Evolutionary conservation across 768 basidiomycete genomes (phyloP).

Genomic region (Candolleomyces aberdarensis): DNA sequence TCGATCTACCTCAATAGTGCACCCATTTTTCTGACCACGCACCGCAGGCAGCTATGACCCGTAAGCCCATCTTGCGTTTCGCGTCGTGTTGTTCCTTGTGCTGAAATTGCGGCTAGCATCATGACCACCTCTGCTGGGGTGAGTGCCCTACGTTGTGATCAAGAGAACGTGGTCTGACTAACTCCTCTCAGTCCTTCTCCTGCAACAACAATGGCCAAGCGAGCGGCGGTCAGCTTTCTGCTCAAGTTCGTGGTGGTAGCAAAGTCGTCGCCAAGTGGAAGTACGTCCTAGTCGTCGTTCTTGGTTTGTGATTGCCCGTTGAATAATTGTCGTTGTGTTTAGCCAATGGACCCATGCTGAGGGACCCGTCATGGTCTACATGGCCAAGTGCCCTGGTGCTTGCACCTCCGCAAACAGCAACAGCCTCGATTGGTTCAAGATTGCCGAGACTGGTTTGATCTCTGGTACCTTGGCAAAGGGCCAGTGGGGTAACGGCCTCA

Average conservation of each 20-base stretch:
- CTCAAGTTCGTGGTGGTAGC: constrained; percentile 31
- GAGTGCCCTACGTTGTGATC: neutral
- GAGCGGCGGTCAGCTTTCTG: constrained; percentile 27
- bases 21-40: neutral
- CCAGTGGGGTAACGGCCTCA: constrained; percentile 26
- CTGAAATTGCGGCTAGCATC: constrained; percentile 15
- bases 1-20: neutral
- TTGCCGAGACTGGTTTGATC: constrained; percentile 29
- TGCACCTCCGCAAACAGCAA: neutral
- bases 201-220: constrained; percentile 36
- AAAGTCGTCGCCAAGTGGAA: constrained; percentile 33
- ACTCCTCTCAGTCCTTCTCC: constrained; percentile 20
- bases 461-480: constrained; percentile 30
- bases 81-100: neutral
- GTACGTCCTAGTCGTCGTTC: constrained; percentile 12
- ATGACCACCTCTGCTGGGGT: constrained; percentile 19
- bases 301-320: neutral
- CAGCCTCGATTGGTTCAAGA: constrained; percentile 31
- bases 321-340: neutral
- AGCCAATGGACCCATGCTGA: constrained; percentile 33
- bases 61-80: constrained; percentile 16
- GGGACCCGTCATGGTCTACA: constrained; percentile 36
- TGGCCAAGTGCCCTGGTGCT: constrained; percentile 23
- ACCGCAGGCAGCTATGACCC: constrained; percentile 18
- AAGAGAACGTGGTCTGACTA: neutral